Conservation (phyloP, 108 stramenopile genomes). For the Aurantiochytrium sp. region DNA sequence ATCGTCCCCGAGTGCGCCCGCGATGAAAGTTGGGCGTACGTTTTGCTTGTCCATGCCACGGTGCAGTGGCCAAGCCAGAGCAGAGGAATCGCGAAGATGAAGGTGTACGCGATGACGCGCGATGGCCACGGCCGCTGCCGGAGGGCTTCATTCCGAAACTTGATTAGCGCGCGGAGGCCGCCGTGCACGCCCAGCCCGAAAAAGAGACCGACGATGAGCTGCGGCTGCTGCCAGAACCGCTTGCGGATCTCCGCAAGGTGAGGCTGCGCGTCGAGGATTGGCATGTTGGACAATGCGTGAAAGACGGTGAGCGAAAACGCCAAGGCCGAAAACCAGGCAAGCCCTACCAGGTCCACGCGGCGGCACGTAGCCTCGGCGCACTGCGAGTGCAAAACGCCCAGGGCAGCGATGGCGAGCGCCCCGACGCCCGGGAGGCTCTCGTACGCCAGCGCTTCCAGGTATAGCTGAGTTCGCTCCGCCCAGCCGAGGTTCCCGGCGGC, state of each 20-base stretch:
- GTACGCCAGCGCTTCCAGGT: neutral
- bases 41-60: neutral
- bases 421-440: conserved; percentile 43
- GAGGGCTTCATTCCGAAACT: no score
- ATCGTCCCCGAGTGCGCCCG: neutral
- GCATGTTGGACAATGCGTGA: conserved; percentile 65
- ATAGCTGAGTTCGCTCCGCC: neutral
- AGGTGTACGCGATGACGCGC: no score
- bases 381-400: conserved; percentile 18
- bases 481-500: neutral
- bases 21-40: neutral
- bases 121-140: no score
- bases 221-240: conserved; percentile 77
- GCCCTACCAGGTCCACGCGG: conserved; percentile 34
- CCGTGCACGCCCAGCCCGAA: conserved; percentile 47
- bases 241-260: conserved; percentile 70
- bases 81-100: neutral
- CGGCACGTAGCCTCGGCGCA: conserved; percentile 33
- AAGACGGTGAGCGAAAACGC: conserved; percentile 64
- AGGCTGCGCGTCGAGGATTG: conserved; percentile 45
- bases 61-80: neutral
- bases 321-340: neutral
- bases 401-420: conserved; percentile 38
- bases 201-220: conserved; percentile 49
- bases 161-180: neutral